Evolutionary conservation across 192 early-diverging fungal species (phyloP).

Genomic region (Coemansia sp.): DNA sequence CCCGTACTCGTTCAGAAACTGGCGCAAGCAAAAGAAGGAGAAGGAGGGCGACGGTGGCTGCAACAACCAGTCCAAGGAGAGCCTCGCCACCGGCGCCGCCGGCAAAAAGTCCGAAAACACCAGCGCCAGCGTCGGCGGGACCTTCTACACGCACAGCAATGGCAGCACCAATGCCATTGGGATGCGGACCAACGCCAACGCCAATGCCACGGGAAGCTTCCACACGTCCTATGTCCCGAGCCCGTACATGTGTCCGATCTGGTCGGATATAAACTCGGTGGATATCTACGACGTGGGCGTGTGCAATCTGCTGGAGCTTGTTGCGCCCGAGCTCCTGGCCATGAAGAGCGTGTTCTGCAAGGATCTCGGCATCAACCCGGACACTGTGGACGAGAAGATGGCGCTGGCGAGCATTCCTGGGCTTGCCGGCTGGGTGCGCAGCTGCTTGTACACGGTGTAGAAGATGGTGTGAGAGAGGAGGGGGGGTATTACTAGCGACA

Average conservation of each 20-base stretch:
- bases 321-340: constrained; percentile 46
- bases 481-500: no score
- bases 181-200: constrained; percentile 19
- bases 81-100: neutral
- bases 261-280: constrained; percentile 51
- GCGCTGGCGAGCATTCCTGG: constrained; percentile 41
- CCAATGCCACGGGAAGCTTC: constrained; percentile 45
- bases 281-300: constrained; percentile 51
- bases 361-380: constrained; percentile 39
- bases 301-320: constrained; percentile 48
- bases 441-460: constrained; percentile 18
- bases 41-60: neutral
- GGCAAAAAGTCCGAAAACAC: neutral
- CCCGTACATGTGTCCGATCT: constrained; percentile 51
- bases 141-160: constrained; percentile 24
- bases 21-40: constrained; percentile 22
- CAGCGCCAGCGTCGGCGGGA: neutral
- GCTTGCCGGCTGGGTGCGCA: constrained; percentile 47
- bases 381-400: constrained; percentile 36
- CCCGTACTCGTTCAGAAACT: constrained; percentile 43
- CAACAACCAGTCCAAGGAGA: constrained; percentile 7
- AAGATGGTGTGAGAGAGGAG: neutral
- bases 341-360: constrained; percentile 54
- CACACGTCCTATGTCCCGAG: constrained; percentile 45
- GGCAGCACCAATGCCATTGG: constrained; percentile 25